Base-by-base conservation (phyloP, 257 asterid genomes). In the Scutellaria baicalensis region DNA sequence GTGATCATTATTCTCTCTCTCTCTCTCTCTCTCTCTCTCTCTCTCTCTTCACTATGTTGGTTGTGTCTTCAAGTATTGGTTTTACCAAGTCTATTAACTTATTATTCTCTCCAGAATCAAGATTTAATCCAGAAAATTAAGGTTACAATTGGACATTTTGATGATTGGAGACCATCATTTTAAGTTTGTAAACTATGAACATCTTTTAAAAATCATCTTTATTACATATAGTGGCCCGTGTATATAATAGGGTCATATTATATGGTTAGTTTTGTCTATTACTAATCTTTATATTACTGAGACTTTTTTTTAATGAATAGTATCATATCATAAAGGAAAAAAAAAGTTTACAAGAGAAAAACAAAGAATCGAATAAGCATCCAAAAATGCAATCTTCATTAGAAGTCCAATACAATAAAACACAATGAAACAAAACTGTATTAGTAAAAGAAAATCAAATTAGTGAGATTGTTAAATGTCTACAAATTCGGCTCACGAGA, bases 1-100 rank as follows among this genome's bases (percentile, higher is more conserved):
- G 87, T 80, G 69, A 91, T 91, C 89, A 91, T 88, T 75, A 82
- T 81, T 88, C 73, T 39, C 56, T 23, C 59, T 31, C 59, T 56
- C 12, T 56, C 62, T 56, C 64, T 33, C 64, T 58, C 62, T 27
- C 40, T n/a, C n/a, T n/a, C n/a, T n/a, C n/a, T n/a, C n/a, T n/a
- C n/a, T n/a, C n/a, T n/a, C n/a, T n/a, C n/a, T n/a, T n/a, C n/a
- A n/a, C n/a, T n/a, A n/a, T n/a, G 66, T 18, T 4, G 35, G 66
- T 6, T 42, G 40, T 47, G 31, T 14, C 0, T 58, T 36, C 48
- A 38, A 14, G 7, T 36, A 38, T 59, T 59, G 8, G 10, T 8
- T 36, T 23, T 10, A 23, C 17, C 39, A 43, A 59, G 52, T 16
- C 23, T 39, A 14, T 47, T 8, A 23, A 63, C 43, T 45, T 56